Base-by-base conservation (phyloP, 2,329 filamentous ascomycete species). In the Microcyclospora pomicola region DNA sequence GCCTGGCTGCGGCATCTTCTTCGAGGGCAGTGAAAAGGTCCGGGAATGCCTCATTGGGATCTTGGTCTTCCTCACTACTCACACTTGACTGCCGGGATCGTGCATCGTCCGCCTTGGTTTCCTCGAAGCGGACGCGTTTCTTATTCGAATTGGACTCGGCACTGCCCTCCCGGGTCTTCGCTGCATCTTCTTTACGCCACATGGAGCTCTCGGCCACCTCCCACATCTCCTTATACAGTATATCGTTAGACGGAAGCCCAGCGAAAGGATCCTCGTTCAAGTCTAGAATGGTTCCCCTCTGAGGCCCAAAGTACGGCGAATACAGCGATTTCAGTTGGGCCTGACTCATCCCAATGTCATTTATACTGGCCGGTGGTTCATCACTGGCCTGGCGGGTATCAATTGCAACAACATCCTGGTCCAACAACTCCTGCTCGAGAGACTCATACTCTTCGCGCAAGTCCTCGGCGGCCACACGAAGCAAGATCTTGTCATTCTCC, bases 111-210 rank as follows among this genome's bases (percentile, higher is more conserved):
- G 49, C 48, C 19, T 24, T 24, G 5, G 19, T 24, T 34, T 59
- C 54, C 31, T 51, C 45, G 34, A 60, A 60, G 10, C 57, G 55
- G 10, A 60, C 57, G 24, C 49, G 53, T 41, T 59, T 59, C 36
- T 52, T 51, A 6, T 43, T 51, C 13, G 38, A 42, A 9, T 40
- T 43, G 1, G 47, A 48, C 28, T 53, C 47, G 16, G 48, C 38
- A 35, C 19, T 24, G 19, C 19, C 19, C 19, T 24, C 19, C 19
- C 19, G 19, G 19, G 34, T 48, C 42, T 31, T 40, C 35, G 9
- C 37, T 35, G 33, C 40, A 47, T 14, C 40, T 34, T 15, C 39
- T 38, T 24, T 24, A 24, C 19, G 19, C 19, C 19, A 24, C 19
- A 24, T 24, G 19, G 19, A 24, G 19, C 19, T 24, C 33, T 54